phyloP scores from a whole-genome alignment of 148 eudicot species.

The Polygonum maritimum region DNA sequence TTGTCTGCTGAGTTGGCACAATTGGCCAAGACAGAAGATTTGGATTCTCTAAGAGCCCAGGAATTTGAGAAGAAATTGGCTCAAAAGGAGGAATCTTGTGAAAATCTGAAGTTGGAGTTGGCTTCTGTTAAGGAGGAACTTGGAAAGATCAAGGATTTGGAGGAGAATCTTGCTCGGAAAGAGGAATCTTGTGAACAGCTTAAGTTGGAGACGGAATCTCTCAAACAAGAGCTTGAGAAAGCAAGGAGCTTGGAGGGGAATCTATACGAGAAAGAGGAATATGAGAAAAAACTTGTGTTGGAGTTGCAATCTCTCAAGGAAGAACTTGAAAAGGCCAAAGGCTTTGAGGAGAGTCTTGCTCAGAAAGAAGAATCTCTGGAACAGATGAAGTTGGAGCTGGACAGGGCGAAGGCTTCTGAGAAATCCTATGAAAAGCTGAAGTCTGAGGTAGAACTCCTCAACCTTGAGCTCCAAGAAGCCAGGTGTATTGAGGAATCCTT shows the following conservation, averaged over 20 bases:
- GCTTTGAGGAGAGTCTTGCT: conserved; percentile 36
- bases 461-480: conserved; percentile 18
- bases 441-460: conserved; percentile 15
- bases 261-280: conserved; percentile 18
- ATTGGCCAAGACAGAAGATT: conserved; percentile 39
- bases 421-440: conserved; percentile 17
- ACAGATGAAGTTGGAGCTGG: conserved; percentile 42
- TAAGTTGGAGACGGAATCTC: conserved; percentile 19
- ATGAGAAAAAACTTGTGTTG: conserved; percentile 7
- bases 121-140: conserved; percentile 45
- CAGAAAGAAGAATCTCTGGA: conserved; percentile 47
- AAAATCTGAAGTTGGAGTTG: conserved; percentile 49
- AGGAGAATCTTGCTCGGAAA: conserved; percentile 18
- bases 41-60: conserved; percentile 40
- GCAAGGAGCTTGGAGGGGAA: conserved; percentile 33
- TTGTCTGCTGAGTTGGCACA: conserved; percentile 60
- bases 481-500: conserved; percentile 16
- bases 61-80: conserved; percentile 36
- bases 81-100: conserved; percentile 43
- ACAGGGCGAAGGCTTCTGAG: conserved; percentile 38
- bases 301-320: conserved; percentile 53
- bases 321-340: conserved; percentile 47
- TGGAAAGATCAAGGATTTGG: conserved; percentile 39
- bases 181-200: conserved; percentile 14
- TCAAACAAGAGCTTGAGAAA: conserved; percentile 43